phyloP scores from a whole-genome alignment of 1,284 basidiomycete species.

The Leccinum subspadiceum region DNA sequence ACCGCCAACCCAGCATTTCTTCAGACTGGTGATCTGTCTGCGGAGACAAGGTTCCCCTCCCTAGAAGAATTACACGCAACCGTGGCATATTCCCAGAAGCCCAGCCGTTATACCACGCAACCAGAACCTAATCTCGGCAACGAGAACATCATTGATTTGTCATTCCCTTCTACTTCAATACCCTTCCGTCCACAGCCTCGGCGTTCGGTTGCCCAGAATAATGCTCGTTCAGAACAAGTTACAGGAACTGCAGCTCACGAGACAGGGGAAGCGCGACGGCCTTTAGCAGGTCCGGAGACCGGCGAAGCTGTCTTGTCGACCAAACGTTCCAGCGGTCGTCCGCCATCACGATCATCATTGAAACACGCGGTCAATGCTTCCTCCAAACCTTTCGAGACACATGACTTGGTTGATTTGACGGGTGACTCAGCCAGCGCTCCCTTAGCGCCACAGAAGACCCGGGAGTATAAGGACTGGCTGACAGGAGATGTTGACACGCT shows the following conservation, averaged over 20 bases:
- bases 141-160: slow-evolving; percentile 22
- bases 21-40: slow-evolving; percentile 43
- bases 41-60: slow-evolving; percentile 72
- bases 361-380: slow-evolving; percentile 16
- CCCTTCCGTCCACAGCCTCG: slow-evolving; percentile 18
- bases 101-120: slow-evolving; percentile 19
- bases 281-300: slow-evolving; percentile 9
- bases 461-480: slow-evolving; percentile 60
- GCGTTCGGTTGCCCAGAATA: slow-evolving; percentile 18
- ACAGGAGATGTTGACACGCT: slow-evolving; percentile 56
- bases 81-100: slow-evolving; percentile 37
- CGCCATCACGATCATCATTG: slow-evolving; percentile 27
- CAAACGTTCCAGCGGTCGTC: slow-evolving; percentile 26
- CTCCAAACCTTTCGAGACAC: slow-evolving; percentile 19
- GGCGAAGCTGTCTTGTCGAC: slow-evolving; percentile 14
- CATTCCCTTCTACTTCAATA: slow-evolving; percentile 21
- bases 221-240: slow-evolving; percentile 49
- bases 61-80: slow-evolving; percentile 73
- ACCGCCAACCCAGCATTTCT: slow-evolving; percentile 14
- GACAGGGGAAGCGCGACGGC: slow-evolving; percentile 18
- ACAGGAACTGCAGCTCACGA: slow-evolving; percentile 58
- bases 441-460: slow-evolving; percentile 17
- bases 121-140: slow-evolving; percentile 14
- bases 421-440: slow-evolving; percentile 8
- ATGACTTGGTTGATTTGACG: slow-evolving; percentile 24